A percentile compares a stretch with the other conserved stretches of the same genome.
Conservation (phyloP, 169 alveolate genomes). For the Plasmodium malariae region DNA sequence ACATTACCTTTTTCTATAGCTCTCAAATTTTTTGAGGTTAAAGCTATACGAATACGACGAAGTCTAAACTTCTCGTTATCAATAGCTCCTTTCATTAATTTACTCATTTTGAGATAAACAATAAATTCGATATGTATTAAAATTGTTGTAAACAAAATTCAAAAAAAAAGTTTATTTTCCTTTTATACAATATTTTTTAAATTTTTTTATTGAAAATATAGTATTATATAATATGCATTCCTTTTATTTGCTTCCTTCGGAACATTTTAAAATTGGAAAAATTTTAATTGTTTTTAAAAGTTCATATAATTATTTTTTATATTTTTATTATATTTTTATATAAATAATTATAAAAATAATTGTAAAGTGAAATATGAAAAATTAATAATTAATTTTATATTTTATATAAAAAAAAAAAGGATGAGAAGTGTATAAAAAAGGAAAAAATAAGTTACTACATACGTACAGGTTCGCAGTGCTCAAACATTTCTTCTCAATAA, state of each 20-base stretch:
- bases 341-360: neutral
- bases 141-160: conserved; percentile 21
- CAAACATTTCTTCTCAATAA: too few species aligned
- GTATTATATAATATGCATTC: neutral
- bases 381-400: too few species aligned
- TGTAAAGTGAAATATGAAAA: neutral
- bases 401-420: too few species aligned
- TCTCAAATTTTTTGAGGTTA: conserved; percentile 92
- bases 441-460: neutral
- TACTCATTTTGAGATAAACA: conserved; percentile 79
- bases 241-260: conserved; percentile 44
- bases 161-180: conserved; percentile 11
- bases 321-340: neutral
- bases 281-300: conserved; percentile 7
- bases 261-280: conserved; percentile 52
- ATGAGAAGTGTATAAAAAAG: neutral
- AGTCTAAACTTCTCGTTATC: conserved; percentile 91
- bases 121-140: conserved; percentile 21
- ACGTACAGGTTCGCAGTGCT: too few species aligned
- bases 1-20: conserved; percentile 91
- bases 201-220: neutral
- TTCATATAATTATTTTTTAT: too few species aligned
- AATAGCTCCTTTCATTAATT: conserved; percentile 87
- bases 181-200: conserved; percentile 34
- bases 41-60: conserved; percentile 94